Evolutionary conservation across 352 stramenopile genomes (phyloP).

Genomic region (Phytopythium cucurbitacearum): DNA sequence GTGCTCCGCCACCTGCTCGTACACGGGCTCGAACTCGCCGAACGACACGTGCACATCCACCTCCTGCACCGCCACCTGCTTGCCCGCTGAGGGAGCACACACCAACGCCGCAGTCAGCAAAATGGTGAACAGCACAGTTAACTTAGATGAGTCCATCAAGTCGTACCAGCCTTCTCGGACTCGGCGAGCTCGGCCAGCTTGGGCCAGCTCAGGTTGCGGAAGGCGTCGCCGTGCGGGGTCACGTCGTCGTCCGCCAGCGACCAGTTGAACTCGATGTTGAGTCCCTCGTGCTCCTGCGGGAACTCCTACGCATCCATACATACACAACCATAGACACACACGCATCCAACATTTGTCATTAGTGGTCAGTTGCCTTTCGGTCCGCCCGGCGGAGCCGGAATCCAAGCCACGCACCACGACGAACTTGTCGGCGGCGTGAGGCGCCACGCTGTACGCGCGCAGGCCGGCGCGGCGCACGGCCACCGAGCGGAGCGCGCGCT

Average conservation of each 20-base stretch:
- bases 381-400: neutral
- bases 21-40: slow-evolving; percentile 61
- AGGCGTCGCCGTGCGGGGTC: slow-evolving; percentile 71
- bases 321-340: slow-evolving; percentile 5
- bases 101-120: neutral
- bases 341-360: slow-evolving; percentile 3
- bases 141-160: neutral
- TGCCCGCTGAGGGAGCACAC: slow-evolving; percentile 29
- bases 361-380: neutral
- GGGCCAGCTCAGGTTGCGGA: slow-evolving; percentile 67
- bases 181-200: slow-evolving; percentile 65
- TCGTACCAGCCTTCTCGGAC: slow-evolving; percentile 47
- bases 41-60: slow-evolving; percentile 67
- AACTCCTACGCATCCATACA: slow-evolving; percentile 40
- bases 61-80: slow-evolving; percentile 48
- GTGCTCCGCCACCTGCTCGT: slow-evolving; percentile 68
- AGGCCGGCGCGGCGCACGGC: slow-evolving; percentile 26
- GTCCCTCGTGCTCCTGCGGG: slow-evolving; percentile 66
- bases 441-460: slow-evolving; percentile 41
- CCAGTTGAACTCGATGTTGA: slow-evolving; percentile 88
- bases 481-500: slow-evolving; percentile 36
- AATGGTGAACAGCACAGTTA: neutral
- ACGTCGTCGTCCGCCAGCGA: slow-evolving; percentile 79
- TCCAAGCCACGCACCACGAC: slow-evolving; percentile 48
- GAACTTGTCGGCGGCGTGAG: slow-evolving; percentile 77